A percentile compares a stretch with the other conserved stretches of the same genome.
phyloP scores from a whole-genome alignment of 2,329 filamentous ascomycete species.

The Cucurbitaria berberidis region DNA sequence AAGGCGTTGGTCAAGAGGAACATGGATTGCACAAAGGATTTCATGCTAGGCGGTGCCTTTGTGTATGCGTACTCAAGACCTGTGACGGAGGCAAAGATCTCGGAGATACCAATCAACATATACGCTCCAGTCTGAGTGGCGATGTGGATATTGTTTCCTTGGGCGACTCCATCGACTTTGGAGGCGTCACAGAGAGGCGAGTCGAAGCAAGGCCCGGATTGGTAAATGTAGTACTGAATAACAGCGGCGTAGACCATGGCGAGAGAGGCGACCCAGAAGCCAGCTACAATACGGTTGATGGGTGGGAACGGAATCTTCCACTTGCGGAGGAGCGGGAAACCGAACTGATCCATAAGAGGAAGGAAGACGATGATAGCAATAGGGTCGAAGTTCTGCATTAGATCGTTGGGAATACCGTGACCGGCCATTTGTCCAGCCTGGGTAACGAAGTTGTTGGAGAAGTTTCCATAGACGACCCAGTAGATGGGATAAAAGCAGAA shows the following conservation, averaged over 20 bases:
- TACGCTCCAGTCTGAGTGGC: slow-evolving; percentile 55
- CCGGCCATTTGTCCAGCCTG: slow-evolving; percentile 53
- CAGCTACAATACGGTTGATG: slow-evolving; percentile 61
- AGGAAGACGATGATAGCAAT: slow-evolving; percentile 57
- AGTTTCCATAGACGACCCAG: slow-evolving; percentile 53
- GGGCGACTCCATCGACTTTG: slow-evolving; percentile 35
- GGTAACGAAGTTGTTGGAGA: slow-evolving; percentile 55
- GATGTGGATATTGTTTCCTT: slow-evolving; percentile 53
- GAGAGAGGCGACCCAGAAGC: slow-evolving; percentile 59
- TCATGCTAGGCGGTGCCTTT: slow-evolving; percentile 56
- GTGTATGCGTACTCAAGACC: slow-evolving; percentile 58
- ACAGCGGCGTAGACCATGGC: slow-evolving; percentile 63
- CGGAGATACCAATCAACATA: slow-evolving; percentile 55
- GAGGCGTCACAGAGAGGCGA: slow-evolving; percentile 45
- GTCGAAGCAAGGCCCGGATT: slow-evolving; percentile 59
- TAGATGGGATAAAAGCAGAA: slow-evolving; percentile 60
- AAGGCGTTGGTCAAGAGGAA: slow-evolving; percentile 67
- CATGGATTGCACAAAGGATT: slow-evolving; percentile 59
- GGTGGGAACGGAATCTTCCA: slow-evolving; percentile 53
- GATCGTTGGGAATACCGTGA: slow-evolving; percentile 56
- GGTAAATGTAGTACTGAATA: slow-evolving; percentile 65
- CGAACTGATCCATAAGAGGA: slow-evolving; percentile 51
- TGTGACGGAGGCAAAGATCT: slow-evolving; percentile 57
- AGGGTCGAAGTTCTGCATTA: slow-evolving; percentile 57
- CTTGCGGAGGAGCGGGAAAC: slow-evolving; percentile 54